These are phyloP conservation scores for Trichoderma sp. DNA, from an alignment of 2,329 filamentous ascomycete species.

Conservation along the genomic window DNA sequence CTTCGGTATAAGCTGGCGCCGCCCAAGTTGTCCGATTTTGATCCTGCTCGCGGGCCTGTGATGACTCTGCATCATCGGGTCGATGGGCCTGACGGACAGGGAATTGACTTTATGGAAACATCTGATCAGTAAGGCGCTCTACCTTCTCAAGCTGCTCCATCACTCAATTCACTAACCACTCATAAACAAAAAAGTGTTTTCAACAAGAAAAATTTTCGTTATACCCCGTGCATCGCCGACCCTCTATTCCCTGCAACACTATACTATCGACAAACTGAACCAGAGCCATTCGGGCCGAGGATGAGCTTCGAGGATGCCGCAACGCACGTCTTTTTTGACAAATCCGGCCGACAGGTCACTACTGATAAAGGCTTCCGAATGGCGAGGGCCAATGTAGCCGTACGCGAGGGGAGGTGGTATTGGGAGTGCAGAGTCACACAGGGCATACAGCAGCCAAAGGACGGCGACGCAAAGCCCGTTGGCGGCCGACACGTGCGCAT, in stretches of 20 bases:
- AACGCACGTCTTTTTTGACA: conserved; percentile 80
- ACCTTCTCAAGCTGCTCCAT: not conserved
- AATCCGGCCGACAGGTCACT: conserved; percentile 74
- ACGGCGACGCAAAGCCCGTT: conserved; percentile 49
- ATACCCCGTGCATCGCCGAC: conserved; percentile 88
- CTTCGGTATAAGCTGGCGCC: conserved; percentile 67
- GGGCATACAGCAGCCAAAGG: conserved; percentile 59
- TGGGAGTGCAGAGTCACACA: conserved; percentile 91
- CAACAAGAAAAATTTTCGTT: conserved; percentile 78
- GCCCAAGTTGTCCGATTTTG: conserved; percentile 65
- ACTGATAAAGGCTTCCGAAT: conserved; percentile 94
- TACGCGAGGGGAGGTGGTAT: conserved; percentile 87
- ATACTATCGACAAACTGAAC: conserved; percentile 88
- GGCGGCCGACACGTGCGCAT: conserved; percentile 73
- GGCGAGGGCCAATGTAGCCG: conserved; percentile 86
- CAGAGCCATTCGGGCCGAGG: conserved; percentile 78
- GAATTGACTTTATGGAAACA: conserved; percentile 64
- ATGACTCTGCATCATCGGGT: conserved; percentile 61
- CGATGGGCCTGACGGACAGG: conserved; percentile 52
- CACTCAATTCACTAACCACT: conserved; percentile 20
- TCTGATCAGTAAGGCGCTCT: conserved; percentile 62
- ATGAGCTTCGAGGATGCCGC: conserved; percentile 94
- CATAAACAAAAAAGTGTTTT: conserved; percentile 47
- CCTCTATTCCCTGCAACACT: conserved; percentile 83
- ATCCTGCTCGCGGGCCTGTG: conserved; percentile 60